phyloP scores from a whole-genome alignment of 2,329 filamentous ascomycete species.

The Orbilia quercus region DNA sequence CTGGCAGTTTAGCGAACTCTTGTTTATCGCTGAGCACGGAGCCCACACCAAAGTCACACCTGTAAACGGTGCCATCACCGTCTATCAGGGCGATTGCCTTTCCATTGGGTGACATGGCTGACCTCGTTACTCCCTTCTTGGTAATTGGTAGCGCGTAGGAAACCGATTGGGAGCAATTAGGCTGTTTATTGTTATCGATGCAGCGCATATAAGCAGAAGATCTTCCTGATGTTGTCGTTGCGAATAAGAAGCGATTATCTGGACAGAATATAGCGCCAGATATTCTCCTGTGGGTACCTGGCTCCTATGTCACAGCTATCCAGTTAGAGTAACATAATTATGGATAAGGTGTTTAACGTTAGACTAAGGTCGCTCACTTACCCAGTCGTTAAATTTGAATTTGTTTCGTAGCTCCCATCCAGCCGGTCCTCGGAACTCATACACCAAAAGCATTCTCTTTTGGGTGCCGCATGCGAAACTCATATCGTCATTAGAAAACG shows the following conservation, averaged over 20 bases:
- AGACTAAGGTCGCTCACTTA: constrained; percentile 5
- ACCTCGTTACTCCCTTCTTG: constrained; percentile 46
- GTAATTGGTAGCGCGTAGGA: constrained; percentile 53
- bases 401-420: constrained; percentile 50
- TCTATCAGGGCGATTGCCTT: constrained; percentile 48
- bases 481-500: constrained; percentile 49
- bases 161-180: constrained; percentile 39
- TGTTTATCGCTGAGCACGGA: constrained; percentile 49
- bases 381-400: constrained; percentile 55
- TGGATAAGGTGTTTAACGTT: background rate
- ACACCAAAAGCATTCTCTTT: constrained; percentile 50
- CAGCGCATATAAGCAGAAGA: constrained; percentile 51
- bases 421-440: constrained; percentile 31
- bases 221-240: constrained; percentile 49
- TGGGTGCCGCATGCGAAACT: constrained; percentile 51
- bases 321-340: constrained; percentile 26
- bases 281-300: constrained; percentile 51
- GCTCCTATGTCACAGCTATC: constrained; percentile 29
- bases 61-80: constrained; percentile 45
- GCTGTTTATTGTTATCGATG: constrained; percentile 44
- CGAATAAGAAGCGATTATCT: constrained; percentile 48
- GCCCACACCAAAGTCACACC: constrained; percentile 43
- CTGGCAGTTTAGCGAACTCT: constrained; percentile 53
- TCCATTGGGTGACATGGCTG: constrained; percentile 45
- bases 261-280: constrained; percentile 48